phyloP scores from a whole-genome alignment of 2,329 filamentous ascomycete species.

The Atkinsonella texensis region DNA sequence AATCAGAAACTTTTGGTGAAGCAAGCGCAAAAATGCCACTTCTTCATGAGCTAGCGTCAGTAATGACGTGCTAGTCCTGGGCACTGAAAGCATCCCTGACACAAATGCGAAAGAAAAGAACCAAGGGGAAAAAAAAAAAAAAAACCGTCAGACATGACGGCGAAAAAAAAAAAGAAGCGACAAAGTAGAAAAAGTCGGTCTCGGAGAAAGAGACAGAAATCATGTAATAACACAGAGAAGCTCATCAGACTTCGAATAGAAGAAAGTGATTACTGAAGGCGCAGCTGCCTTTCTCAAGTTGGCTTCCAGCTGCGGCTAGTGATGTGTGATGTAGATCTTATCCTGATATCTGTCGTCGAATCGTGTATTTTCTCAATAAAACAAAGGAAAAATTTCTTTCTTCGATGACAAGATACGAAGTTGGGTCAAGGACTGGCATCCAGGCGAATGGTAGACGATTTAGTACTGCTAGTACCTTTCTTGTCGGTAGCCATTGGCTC shows the following conservation, averaged over 20 bases:
- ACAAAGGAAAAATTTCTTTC: neutral
- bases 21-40: neutral
- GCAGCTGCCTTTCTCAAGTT: neutral
- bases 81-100: constrained; percentile 1
- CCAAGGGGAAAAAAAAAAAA: neutral
- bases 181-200: constrained; percentile 2
- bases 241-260: constrained; percentile 1
- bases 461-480: constrained; percentile 21
- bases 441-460: neutral
- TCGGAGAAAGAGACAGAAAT: neutral
- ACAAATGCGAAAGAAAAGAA: neutral
- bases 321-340: neutral
- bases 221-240: constrained; percentile 12
- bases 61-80: neutral
- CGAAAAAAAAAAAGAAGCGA: neutral
- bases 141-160: neutral
- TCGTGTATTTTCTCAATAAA: constrained; percentile 1
- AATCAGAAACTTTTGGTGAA: neutral
- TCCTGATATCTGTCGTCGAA: constrained; percentile 9
- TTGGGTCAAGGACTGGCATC: neutral
- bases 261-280: neutral
- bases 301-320: neutral
- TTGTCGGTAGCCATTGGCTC: constrained; percentile 33
- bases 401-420: neutral
- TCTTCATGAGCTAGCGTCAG: neutral